Conservation (phyloP, 371 early-diverging fungal genomes). For the Mucor piriformis region DNA sequence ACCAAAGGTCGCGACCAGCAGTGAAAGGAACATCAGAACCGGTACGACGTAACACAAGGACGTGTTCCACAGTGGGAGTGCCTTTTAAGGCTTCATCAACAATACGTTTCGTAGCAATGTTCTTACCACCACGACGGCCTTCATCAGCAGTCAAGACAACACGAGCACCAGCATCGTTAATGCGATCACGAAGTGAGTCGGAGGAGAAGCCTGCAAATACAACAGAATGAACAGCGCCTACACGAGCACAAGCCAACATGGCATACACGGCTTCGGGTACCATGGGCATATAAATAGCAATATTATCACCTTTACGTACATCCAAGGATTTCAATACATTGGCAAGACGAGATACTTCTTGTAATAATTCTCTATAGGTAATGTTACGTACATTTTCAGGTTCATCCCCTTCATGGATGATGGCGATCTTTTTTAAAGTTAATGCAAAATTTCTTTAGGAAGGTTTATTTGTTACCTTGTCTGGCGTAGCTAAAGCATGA, state of each 20-base stretch:
- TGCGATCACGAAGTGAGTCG: slow-evolving; percentile 83
- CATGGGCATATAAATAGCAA: slow-evolving; percentile 98
- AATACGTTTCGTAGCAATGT: slow-evolving; percentile 87
- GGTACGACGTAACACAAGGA: slow-evolving; percentile 87
- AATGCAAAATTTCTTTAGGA: background rate
- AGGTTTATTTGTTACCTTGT: slow-evolving; percentile 47
- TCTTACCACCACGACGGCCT: slow-evolving; percentile 88
- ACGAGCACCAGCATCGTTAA: slow-evolving; percentile 76
- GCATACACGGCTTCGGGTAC: slow-evolving; percentile 89
- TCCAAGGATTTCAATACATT: slow-evolving; percentile 80
- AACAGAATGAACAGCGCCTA: slow-evolving; percentile 90
- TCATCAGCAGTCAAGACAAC: slow-evolving; percentile 85
- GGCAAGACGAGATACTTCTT: slow-evolving; percentile 82
- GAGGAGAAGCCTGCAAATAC: slow-evolving; percentile 95
- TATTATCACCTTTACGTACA: slow-evolving; percentile 87
- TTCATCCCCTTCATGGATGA: slow-evolving; percentile 91
- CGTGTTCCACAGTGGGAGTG: slow-evolving; percentile 77
- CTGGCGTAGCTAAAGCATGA: slow-evolving; percentile 73
- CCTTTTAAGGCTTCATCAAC: slow-evolving; percentile 83
- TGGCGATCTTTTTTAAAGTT: slow-evolving; percentile 66
- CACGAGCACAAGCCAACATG: slow-evolving; percentile 92
- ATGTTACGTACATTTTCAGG: slow-evolving; percentile 74
- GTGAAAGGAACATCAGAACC: slow-evolving; percentile 73
- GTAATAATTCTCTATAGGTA: slow-evolving; percentile 85
- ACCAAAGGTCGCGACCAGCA: slow-evolving; percentile 81